These are phyloP conservation scores for Cyberlindnera maritima DNA, from an alignment of 805 yeast genomes.

Conservation along the genomic window DNA sequence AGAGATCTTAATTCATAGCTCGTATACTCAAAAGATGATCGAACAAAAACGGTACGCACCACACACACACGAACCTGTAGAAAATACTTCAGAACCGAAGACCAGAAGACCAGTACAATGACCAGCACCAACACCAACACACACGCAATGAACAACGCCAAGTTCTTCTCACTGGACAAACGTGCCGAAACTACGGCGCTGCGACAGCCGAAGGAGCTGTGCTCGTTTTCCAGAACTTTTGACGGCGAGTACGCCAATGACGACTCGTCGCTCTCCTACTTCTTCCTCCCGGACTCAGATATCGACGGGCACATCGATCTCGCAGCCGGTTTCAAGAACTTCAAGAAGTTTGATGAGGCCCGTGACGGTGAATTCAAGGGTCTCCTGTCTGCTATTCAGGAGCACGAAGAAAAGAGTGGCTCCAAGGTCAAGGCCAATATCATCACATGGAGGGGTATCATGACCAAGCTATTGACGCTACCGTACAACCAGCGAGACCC, in stretches of 20 bases:
- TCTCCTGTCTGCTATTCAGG: conserved; percentile 51
- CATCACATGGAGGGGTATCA: conserved; percentile 80
- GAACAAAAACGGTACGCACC: neutral
- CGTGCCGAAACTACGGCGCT: conserved; percentile 65
- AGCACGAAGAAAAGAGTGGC: conserved; percentile 47
- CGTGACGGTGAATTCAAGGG: conserved; percentile 58
- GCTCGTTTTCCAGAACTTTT: conserved; percentile 60
- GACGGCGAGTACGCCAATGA: conserved; percentile 52
- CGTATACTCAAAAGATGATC: neutral
- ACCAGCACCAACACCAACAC: neutral
- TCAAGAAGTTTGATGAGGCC: conserved; percentile 52
- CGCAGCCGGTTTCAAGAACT: conserved; percentile 58
- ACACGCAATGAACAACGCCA: conserved; percentile 12
- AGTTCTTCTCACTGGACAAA: conserved; percentile 16
- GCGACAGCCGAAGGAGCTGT: conserved; percentile 82
- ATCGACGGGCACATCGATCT: conserved; percentile 64
- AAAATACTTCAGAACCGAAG: neutral
- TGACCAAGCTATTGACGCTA: conserved; percentile 68
- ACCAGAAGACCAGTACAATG: no score
- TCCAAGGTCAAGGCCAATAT: conserved; percentile 58
- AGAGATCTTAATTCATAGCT: no score
- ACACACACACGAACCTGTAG: neutral
- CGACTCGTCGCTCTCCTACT: conserved; percentile 61
- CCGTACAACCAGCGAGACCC: conserved; percentile 59
- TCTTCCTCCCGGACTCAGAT: conserved; percentile 74